Percentiles rank a stretch among this genome's conserved stretches.
phyloP scores from a whole-genome alignment of 495 filamentous ascomycete species.

The Hypoxylon trugodes region DNA sequence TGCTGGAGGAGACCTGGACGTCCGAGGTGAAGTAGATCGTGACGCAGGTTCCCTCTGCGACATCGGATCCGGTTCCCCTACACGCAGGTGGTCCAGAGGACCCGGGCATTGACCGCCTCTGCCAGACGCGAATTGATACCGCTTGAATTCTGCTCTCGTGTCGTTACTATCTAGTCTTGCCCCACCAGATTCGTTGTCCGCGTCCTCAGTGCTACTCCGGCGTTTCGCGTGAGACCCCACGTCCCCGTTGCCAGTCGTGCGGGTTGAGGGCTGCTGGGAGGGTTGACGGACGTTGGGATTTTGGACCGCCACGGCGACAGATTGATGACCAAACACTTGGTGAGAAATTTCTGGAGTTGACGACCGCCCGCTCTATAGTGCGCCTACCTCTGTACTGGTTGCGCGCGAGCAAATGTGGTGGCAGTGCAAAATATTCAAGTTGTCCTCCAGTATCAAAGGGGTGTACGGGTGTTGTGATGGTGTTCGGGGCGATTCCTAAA shows the following conservation, averaged over 20 bases:
- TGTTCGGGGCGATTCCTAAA: slow-evolving; percentile 12
- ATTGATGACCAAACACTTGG: slow-evolving; percentile 20
- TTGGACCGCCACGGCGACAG: slow-evolving; percentile 43
- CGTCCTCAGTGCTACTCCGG: slow-evolving; percentile 33
- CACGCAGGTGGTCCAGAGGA: slow-evolving; percentile 56
- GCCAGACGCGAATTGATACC: slow-evolving; percentile 40
- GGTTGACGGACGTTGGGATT: slow-evolving; percentile 25
- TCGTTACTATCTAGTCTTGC: slow-evolving; percentile 46
- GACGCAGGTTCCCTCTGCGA: slow-evolving; percentile 63
- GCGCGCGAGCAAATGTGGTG: slow-evolving; percentile 24
- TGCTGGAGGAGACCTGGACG: slow-evolving; percentile 43
- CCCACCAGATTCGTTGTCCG: slow-evolving; percentile 41
- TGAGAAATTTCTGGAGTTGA: slow-evolving; percentile 8
- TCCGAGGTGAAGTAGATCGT: slow-evolving; percentile 56
- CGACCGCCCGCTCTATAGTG: slow-evolving; percentile 5
- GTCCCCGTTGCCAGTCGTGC: slow-evolving; percentile 32
- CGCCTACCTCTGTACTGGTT: slow-evolving; percentile 5
- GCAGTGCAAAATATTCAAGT: slow-evolving; percentile 9
- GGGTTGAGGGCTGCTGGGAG: slow-evolving; percentile 31
- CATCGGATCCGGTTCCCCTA: slow-evolving; percentile 69
- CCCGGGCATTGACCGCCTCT: slow-evolving; percentile 63
- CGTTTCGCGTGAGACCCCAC: slow-evolving; percentile 34
- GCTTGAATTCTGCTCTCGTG: slow-evolving; percentile 36
- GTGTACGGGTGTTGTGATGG: slow-evolving; percentile 14
- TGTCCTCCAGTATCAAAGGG: slow-evolving; percentile 16